Conservation (phyloP, 2,329 filamentous ascomycete genomes). For the Colletotrichum sansevieriae region DNA sequence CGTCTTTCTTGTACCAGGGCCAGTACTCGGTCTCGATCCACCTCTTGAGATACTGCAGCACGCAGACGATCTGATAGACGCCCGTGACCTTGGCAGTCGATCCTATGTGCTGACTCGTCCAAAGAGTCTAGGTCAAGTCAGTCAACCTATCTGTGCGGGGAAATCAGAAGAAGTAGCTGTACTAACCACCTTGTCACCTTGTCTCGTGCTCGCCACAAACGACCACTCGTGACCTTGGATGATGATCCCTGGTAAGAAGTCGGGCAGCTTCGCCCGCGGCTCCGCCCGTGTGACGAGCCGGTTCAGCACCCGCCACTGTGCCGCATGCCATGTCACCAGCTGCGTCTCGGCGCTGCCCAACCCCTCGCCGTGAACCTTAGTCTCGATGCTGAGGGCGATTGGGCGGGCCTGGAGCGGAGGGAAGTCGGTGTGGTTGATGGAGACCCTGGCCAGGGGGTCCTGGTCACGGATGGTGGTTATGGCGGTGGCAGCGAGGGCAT, state of each 20-base stretch:
- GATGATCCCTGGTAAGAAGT: slow-evolving; percentile 21
- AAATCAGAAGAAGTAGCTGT: no score
- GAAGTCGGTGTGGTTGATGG: slow-evolving; percentile 31
- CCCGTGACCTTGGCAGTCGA: slow-evolving; percentile 39
- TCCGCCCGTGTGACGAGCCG: background rate
- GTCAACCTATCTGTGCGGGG: no score
- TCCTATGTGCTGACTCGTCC: slow-evolving; percentile 24
- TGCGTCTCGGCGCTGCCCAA: slow-evolving; percentile 13
- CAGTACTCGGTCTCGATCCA: slow-evolving; percentile 37
- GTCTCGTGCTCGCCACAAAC: slow-evolving; percentile 28
- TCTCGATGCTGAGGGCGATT: slow-evolving; percentile 20
- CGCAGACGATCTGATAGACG: slow-evolving; percentile 41
- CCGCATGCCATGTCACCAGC: slow-evolving; percentile 18
- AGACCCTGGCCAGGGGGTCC: background rate
- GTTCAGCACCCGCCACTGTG: slow-evolving; percentile 19
- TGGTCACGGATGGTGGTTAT: slow-evolving; percentile 4
- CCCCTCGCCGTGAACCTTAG: slow-evolving; percentile 21
- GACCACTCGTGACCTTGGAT: slow-evolving; percentile 25
- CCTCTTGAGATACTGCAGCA: slow-evolving; percentile 34
- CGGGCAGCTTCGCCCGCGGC: background rate
- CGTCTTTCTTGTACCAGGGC: slow-evolving; percentile 24
- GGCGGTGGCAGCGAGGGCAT: background rate
- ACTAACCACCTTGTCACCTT: slow-evolving; percentile 17
- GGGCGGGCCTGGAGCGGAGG: slow-evolving; percentile 4
- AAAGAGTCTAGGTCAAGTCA: slow-evolving; percentile 8